Percentiles rank a stretch among this genome's conserved stretches.
These are phyloP conservation scores for Cyberlindnera mississippiensis DNA, from an alignment of 805 yeast species.

Conservation along the genomic window DNA sequence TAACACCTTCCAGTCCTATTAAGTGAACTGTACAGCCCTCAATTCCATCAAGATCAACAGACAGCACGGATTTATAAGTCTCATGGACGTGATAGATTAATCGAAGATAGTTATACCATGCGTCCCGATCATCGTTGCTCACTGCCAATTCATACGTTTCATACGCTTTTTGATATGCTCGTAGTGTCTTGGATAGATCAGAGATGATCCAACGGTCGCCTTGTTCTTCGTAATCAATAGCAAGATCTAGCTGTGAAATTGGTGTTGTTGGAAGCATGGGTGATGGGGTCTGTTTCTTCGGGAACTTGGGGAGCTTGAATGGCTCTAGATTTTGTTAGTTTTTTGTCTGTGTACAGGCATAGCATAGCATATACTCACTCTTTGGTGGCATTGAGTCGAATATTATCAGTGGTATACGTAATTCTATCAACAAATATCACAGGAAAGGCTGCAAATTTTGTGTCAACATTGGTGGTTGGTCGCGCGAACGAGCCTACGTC, in stretches of 20 bases:
- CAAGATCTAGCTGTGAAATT: conserved; percentile 48
- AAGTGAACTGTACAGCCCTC: conserved; percentile 16
- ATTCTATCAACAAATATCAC: too few relatives aligned
- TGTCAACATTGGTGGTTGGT: too few relatives aligned
- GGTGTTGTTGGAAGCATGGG: conserved; percentile 10
- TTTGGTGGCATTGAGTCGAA: conserved; percentile 21
- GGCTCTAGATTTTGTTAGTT: conserved; percentile 14
- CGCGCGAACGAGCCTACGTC: too few relatives aligned
- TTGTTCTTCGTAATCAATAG: conserved; percentile 61
- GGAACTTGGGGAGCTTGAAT: conserved; percentile 15
- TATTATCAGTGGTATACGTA: too few relatives aligned
- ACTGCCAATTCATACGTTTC: conserved; percentile 37
- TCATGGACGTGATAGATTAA: conserved; percentile 57
- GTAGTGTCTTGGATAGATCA: conserved; percentile 57
- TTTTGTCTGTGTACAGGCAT: neutral
- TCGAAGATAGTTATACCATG: conserved; percentile 56
- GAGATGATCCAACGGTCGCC: conserved; percentile 73
- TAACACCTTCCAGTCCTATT: conserved; percentile 11
- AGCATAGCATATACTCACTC: conserved; percentile 9
- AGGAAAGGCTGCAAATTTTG: too few relatives aligned
- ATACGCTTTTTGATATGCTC: conserved; percentile 62
- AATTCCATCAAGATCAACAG: conserved; percentile 30
- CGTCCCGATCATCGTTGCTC: conserved; percentile 33
- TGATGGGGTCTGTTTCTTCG: conserved; percentile 11
- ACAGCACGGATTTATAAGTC: conserved; percentile 42